A percentile compares a stretch with the other conserved stretches of the same genome.
These are phyloP conservation scores for Suillus paluster DNA, from an alignment of 768 basidiomycete genomes.

Conservation along the genomic window DNA sequence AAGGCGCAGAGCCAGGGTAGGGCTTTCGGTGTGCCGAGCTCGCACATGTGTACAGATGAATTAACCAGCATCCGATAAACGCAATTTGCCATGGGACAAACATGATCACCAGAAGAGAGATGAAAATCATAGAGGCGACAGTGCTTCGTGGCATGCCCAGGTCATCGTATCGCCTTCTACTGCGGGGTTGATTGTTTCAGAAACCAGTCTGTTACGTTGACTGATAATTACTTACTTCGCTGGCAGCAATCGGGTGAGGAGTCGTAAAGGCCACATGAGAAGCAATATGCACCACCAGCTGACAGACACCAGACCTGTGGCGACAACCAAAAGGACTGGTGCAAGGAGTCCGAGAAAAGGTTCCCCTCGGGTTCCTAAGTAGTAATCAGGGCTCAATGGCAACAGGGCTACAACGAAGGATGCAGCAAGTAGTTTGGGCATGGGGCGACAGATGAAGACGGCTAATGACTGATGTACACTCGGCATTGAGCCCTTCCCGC, in stretches of 20 bases:
- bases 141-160: constrained; percentile 49
- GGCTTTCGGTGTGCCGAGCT: constrained; percentile 21
- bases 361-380: constrained; percentile 64
- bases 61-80: constrained; percentile 82
- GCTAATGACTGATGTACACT: constrained; percentile 53
- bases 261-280: constrained; percentile 51
- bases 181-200: not conserved
- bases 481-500: constrained; percentile 40
- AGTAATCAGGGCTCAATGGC: constrained; percentile 58
- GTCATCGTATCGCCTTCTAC: constrained; percentile 34
- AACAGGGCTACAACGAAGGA: constrained; percentile 54
- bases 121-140: constrained; percentile 59
- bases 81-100: constrained; percentile 94
- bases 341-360: constrained; percentile 38
- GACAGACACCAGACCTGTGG: constrained; percentile 66
- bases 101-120: constrained; percentile 69
- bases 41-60: constrained; percentile 72
- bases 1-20: constrained; percentile 29
- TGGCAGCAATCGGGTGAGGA: constrained; percentile 15
- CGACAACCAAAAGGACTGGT: constrained; percentile 56
- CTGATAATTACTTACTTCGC: constrained; percentile 17
- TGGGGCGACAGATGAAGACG: constrained; percentile 42
- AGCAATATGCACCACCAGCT: constrained; percentile 58
- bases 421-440: constrained; percentile 46
- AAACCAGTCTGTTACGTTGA: not conserved